These are phyloP conservation scores for Phyllosticta citriasiana DNA, from an alignment of 2,329 filamentous ascomycete species.

Conservation along the genomic window DNA sequence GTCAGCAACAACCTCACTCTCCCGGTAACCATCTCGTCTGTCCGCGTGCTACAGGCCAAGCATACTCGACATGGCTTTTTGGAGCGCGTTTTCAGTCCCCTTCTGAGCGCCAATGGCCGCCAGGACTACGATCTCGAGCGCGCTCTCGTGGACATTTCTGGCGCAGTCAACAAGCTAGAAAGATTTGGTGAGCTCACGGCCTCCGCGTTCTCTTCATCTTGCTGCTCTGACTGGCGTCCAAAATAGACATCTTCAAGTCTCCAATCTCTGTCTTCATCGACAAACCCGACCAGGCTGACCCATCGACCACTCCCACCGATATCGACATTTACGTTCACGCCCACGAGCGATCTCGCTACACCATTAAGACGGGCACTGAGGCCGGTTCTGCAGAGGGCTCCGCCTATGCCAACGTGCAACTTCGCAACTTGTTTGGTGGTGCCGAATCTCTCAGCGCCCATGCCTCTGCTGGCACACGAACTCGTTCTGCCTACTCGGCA, in stretches of 20 bases:
- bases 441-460: conserved; percentile 84
- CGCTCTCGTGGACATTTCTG: conserved; percentile 62
- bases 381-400: conserved; percentile 90
- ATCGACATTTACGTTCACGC: conserved; percentile 72
- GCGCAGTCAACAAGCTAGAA: conserved; percentile 62
- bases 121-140: conserved; percentile 69
- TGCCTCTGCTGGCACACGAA: conserved; percentile 80
- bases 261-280: conserved; percentile 76
- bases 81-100: conserved; percentile 65
- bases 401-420: conserved; percentile 75
- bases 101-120: conserved; percentile 59
- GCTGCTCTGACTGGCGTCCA: conserved; percentile 13
- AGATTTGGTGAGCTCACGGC: conserved; percentile 55
- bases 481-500: conserved; percentile 82
- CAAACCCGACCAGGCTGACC: conserved; percentile 57
- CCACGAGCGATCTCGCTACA: conserved; percentile 69
- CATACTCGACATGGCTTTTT: conserved; percentile 81
- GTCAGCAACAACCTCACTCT: conserved; percentile 67
- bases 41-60: conserved; percentile 71
- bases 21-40: conserved; percentile 77
- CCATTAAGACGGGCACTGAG: conserved; percentile 90
- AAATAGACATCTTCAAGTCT: conserved; percentile 72
- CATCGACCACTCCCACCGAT: conserved; percentile 63
- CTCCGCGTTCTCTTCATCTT: not conserved
- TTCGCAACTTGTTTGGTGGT: conserved; percentile 89